Evolutionary conservation across 78 protist genomes (phyloP).

Genomic region (Guillardia theta): DNA sequence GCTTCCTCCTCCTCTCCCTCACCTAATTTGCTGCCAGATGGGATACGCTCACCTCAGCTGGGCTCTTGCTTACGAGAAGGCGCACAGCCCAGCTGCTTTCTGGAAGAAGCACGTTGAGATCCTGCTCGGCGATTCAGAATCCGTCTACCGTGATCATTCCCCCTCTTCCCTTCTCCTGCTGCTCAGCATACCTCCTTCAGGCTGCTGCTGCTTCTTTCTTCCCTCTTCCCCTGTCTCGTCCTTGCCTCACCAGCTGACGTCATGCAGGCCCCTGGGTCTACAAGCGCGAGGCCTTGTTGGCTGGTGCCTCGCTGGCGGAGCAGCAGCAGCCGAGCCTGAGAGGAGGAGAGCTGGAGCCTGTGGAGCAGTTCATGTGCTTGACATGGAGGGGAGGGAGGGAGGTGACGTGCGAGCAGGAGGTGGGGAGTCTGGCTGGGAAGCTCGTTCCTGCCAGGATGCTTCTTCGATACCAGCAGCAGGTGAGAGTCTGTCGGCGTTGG

Average conservation of each 20-base stretch:
- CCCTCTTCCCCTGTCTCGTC: too few relatives aligned
- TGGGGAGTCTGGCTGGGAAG: neutral
- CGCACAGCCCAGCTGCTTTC: neutral
- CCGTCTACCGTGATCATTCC: neutral
- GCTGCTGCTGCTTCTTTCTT: neutral
- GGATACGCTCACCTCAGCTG: neutral
- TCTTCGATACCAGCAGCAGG: too few relatives aligned
- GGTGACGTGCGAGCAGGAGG: neutral
- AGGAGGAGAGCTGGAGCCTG: neutral
- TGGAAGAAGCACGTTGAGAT: neutral
- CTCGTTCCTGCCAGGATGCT: neutral
- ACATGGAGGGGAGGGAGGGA: neutral
- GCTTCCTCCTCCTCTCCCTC: neutral
- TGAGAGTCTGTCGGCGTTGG: too few relatives aligned
- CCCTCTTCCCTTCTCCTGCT: neutral
- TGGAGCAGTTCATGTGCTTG: neutral
- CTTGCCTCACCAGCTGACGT: too few relatives aligned
- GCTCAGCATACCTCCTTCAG: neutral
- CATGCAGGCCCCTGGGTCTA: neutral
- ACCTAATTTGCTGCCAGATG: too few relatives aligned
- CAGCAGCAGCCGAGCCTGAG: neutral
- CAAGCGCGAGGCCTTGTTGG: neutral
- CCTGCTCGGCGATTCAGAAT: neutral
- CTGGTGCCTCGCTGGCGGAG: neutral
- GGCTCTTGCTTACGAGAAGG: constrained; percentile 18